Conservation (phyloP, 2,329 filamentous ascomycete genomes). For the Pseudocercospora ulei region DNA sequence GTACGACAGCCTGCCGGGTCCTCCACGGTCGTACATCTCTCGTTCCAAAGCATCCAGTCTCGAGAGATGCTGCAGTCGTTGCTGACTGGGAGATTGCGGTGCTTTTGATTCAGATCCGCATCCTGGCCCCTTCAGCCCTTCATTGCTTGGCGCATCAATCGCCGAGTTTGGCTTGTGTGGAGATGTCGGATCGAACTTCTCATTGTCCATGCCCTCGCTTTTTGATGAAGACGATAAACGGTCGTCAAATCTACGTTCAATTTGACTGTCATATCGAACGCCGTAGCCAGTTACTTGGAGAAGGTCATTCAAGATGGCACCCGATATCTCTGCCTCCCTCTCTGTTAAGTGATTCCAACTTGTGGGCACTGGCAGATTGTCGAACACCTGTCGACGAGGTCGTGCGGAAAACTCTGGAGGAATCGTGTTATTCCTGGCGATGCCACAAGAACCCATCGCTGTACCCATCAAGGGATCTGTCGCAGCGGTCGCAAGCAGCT, state of each 20-base stretch:
- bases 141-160: slow-evolving; percentile 1
- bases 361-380: slow-evolving; percentile 26
- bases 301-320: slow-evolving; percentile 39
- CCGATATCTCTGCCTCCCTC: slow-evolving; percentile 30
- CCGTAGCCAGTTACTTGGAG: slow-evolving; percentile 38
- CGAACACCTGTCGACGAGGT: background rate
- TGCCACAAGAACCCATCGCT: slow-evolving; percentile 13
- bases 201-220: slow-evolving; percentile 1
- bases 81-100: slow-evolving; percentile 9
- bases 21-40: slow-evolving; percentile 62
- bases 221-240: slow-evolving; percentile 15
- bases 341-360: slow-evolving; percentile 28
- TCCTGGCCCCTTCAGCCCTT: too few species aligned
- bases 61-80: slow-evolving; percentile 39
- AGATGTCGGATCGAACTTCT: slow-evolving; percentile 21
- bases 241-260: too few species aligned
- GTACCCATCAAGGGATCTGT: slow-evolving; percentile 28
- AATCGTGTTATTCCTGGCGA: background rate
- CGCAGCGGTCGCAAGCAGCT: slow-evolving; percentile 25
- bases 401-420: slow-evolving; percentile 11
- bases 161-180: slow-evolving; percentile 22
- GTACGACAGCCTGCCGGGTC: slow-evolving; percentile 66
- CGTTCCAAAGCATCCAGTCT: slow-evolving; percentile 55
- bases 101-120: background rate
- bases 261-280: slow-evolving; percentile 22